phyloP scores from a whole-genome alignment of 345 rosid species.

The Salix brachista region DNA sequence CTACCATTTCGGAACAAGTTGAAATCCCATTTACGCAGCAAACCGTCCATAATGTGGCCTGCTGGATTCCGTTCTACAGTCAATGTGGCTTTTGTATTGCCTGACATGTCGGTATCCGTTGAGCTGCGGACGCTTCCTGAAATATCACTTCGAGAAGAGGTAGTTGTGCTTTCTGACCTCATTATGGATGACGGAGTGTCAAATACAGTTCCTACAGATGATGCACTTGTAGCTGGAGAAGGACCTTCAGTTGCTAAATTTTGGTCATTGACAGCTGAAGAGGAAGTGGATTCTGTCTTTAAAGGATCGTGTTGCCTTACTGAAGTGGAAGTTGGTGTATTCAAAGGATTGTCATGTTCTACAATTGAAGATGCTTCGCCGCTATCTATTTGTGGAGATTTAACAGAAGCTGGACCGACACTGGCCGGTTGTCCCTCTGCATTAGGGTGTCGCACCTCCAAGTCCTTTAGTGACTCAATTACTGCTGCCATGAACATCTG shows the following conservation, averaged over 20 bases:
- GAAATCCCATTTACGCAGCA: constrained; percentile 85
- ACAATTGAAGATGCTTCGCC: constrained; percentile 5
- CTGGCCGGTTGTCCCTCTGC: constrained; percentile 6
- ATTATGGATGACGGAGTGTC: constrained; percentile 18
- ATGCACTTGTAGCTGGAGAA: constrained; percentile 29
- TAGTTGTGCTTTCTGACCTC: constrained; percentile 31
- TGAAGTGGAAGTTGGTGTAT: neutral
- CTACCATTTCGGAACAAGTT: constrained; percentile 57
- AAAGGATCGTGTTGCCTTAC: constrained; percentile 20
- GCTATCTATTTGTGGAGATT: constrained; percentile 28
- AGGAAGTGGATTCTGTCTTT: constrained; percentile 33
- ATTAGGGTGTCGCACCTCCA: constrained; percentile 32
- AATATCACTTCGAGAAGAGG: constrained; percentile 29
- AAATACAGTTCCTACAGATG: constrained; percentile 15
- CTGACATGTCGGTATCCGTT: constrained; percentile 55
- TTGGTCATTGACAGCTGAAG: constrained; percentile 18
- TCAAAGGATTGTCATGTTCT: neutral
- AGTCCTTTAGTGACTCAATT: constrained; percentile 60
- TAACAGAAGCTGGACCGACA: constrained; percentile 22
- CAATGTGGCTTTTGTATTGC: constrained; percentile 70
- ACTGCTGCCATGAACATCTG: constrained; percentile 94
- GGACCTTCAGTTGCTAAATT: constrained; percentile 23
- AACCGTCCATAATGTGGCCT: constrained; percentile 66
- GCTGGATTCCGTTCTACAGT: constrained; percentile 64
- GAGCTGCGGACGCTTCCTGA: constrained; percentile 32